Percentiles rank a stretch among this genome's conserved stretches.
Conservation (phyloP, 2,329 filamentous ascomycete species). For the Macroventuria anomochaeta region DNA sequence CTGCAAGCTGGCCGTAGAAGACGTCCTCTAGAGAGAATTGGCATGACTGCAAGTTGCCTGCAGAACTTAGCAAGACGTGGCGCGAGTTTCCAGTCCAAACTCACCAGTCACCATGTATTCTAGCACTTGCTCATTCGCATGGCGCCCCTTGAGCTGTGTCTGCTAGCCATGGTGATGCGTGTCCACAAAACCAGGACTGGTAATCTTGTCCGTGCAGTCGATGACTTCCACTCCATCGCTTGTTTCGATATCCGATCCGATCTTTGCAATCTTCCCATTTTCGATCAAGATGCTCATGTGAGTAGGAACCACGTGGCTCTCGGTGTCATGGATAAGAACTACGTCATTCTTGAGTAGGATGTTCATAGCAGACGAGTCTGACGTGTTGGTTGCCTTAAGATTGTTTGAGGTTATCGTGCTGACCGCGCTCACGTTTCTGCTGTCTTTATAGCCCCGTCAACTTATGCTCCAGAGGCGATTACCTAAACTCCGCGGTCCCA, state of each 20-base stretch:
- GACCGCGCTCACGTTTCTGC: background rate
- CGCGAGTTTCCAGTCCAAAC: constrained; percentile 16
- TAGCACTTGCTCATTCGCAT: constrained; percentile 57
- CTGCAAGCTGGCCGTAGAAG: constrained; percentile 44
- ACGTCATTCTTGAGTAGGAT: constrained; percentile 48
- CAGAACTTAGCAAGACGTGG: constrained; percentile 44
- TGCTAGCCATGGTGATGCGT: constrained; percentile 61
- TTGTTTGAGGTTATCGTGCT: too few species aligned
- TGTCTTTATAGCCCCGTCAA: too few species aligned
- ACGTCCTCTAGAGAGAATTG: constrained; percentile 35
- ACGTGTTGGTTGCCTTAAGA: background rate
- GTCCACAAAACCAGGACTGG: constrained; percentile 62
- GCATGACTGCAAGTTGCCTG: constrained; percentile 49
- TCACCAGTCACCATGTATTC: constrained; percentile 53
- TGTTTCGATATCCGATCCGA: constrained; percentile 37
- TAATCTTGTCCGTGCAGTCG: constrained; percentile 60
- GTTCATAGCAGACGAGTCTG: background rate
- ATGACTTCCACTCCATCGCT: constrained; percentile 49
- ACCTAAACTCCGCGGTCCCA: background rate
- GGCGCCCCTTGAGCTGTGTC: constrained; percentile 62
- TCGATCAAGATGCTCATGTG: constrained; percentile 43
- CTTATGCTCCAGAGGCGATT: background rate
- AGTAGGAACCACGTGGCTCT: constrained; percentile 42
- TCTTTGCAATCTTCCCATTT: constrained; percentile 45
- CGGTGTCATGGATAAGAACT: constrained; percentile 45